A percentile compares a stretch with the other conserved stretches of the same genome.
Conservation (phyloP, 805 yeast genomes). For the Cyberlindnera saturnus region DNA sequence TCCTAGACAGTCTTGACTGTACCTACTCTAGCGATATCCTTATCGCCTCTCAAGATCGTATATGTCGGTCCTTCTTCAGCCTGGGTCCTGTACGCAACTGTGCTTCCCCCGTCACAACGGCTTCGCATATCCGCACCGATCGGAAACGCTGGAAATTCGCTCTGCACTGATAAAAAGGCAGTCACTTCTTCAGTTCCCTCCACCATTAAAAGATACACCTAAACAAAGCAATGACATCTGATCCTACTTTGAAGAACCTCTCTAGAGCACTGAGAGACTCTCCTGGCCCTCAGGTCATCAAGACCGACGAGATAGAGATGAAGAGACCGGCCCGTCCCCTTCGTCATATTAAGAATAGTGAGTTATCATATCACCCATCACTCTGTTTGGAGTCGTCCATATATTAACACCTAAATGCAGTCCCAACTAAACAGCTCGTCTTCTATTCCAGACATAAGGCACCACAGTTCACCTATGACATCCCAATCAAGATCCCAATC, state of each 20-base stretch:
- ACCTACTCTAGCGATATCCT: no score
- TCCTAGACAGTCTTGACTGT: no score
- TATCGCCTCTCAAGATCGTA: no score
- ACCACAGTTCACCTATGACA: conserved; percentile 45
- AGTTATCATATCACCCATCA: not conserved
- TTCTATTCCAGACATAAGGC: conserved; percentile 34
- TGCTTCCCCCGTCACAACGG: no score
- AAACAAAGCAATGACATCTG: not conserved
- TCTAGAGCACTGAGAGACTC: conserved; percentile 2
- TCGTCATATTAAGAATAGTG: conserved; percentile 41
- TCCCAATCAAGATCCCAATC: conserved; percentile 44
- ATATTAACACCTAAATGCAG: not conserved
- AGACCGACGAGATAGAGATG: conserved; percentile 13
- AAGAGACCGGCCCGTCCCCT: conserved; percentile 38
- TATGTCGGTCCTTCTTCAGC: no score
- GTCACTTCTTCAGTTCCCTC: not conserved
- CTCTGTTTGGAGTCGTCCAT: no score
- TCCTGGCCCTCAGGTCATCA: conserved; percentile 6
- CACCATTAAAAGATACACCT: not conserved
- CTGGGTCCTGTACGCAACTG: no score
- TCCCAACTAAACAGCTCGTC: conserved; percentile 43
- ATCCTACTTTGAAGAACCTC: conserved; percentile 7
- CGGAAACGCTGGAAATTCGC: no score
- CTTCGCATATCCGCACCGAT: no score
- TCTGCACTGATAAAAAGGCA: not conserved